These are phyloP conservation scores for Orychophragmus violaceus DNA, from an alignment of 345 rosid genomes.

Conservation along the genomic window DNA sequence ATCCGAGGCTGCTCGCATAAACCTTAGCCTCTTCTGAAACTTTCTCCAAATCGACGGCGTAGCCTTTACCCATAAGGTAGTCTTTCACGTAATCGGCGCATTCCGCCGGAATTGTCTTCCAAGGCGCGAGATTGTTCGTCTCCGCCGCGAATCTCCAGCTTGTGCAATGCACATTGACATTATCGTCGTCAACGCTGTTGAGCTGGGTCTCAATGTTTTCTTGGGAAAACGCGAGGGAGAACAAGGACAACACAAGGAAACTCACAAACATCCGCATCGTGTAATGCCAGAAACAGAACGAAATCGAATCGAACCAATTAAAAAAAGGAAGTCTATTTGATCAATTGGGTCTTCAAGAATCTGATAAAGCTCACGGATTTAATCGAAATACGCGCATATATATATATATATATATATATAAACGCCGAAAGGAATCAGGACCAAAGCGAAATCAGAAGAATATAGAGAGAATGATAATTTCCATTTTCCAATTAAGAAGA, in stretches of 20 bases:
- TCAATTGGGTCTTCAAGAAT: neutral
- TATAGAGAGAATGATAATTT: neutral
- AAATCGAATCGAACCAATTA: neutral
- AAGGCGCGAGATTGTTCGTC: slow-evolving; percentile 65
- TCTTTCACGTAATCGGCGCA: slow-evolving; percentile 54
- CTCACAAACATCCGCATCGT: slow-evolving; percentile 35
- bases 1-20: slow-evolving; percentile 47
- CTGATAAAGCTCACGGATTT: neutral
- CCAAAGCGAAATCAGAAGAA: neutral
- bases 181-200: slow-evolving; percentile 29
- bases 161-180: slow-evolving; percentile 43
- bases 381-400: neutral
- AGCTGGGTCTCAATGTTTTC: slow-evolving; percentile 33
- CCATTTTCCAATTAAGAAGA: neutral
- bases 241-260: slow-evolving; percentile 32
- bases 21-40: slow-evolving; percentile 52
- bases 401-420: too few species aligned
- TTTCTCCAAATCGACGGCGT: slow-evolving; percentile 50
- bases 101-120: slow-evolving; percentile 64
- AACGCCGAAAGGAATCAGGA: neutral
- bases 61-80: slow-evolving; percentile 47
- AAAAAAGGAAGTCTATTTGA: neutral
- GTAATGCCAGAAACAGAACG: neutral
- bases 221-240: slow-evolving; percentile 31
- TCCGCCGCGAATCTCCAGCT: slow-evolving; percentile 88